Conservation (phyloP, 1,284 basidiomycete genomes). For the Ganoderma sp. region DNA sequence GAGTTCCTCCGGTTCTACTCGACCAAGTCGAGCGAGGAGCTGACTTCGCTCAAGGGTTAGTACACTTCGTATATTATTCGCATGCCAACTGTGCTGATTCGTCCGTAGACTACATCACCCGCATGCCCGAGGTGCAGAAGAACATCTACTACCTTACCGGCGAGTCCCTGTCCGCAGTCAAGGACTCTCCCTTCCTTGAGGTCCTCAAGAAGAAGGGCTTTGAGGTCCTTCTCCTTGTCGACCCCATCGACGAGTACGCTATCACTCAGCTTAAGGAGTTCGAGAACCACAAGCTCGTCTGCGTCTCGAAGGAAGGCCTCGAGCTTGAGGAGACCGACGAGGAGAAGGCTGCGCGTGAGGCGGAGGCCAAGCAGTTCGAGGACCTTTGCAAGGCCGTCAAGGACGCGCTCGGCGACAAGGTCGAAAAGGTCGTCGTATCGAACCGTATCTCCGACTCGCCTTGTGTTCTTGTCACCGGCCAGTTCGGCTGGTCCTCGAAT, state of each 20-base stretch:
- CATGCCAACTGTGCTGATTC: conserved; percentile 13
- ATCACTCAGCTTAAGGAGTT: conserved; percentile 99
- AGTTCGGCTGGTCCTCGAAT: conserved; percentile 99
- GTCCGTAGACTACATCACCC: conserved; percentile 92
- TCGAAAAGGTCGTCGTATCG: conserved; percentile 98
- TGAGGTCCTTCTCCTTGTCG: conserved; percentile 96
- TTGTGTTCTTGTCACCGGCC: conserved; percentile 96
- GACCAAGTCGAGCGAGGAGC: conserved; percentile 93
- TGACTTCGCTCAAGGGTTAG: conserved; percentile 91
- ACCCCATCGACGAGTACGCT: conserved; percentile 98
- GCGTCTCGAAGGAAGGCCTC: conserved; percentile 66
- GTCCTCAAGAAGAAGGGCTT: conserved; percentile 99
- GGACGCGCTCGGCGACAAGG: conserved; percentile 98
- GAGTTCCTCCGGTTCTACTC: conserved; percentile 99
- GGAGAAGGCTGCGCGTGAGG: conserved; percentile 93
- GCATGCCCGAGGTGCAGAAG: conserved; percentile 99
- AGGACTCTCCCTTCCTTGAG: conserved; percentile 98
- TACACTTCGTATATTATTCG: conserved; percentile 14
- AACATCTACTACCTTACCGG: conserved; percentile 99
- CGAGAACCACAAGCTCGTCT: conserved; percentile 97
- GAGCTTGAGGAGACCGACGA: conserved; percentile 59
- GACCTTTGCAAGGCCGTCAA: conserved; percentile 96
- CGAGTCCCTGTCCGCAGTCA: conserved; percentile 91
- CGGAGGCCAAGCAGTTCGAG: conserved; percentile 84
- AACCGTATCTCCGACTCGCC: conserved; percentile 98